Percentiles rank a stretch among this genome's conserved stretches.
Evolutionary conservation across 1,139 yeast genomes (phyloP).

Genomic region (Pichia cactophila): DNA sequence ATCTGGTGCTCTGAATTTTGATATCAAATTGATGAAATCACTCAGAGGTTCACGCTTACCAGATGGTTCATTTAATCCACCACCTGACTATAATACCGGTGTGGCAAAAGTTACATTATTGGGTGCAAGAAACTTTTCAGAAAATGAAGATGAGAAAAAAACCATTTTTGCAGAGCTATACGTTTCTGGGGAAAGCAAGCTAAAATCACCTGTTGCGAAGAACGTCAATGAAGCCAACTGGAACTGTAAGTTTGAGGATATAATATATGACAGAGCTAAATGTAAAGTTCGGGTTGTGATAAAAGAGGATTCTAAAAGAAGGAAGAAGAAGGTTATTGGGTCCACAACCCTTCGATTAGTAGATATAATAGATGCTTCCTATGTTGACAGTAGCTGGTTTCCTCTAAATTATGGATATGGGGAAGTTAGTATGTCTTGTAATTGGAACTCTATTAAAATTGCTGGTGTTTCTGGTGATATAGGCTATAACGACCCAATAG

Average conservation of each 20-base stretch:
- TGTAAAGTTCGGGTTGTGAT: constrained; percentile 59
- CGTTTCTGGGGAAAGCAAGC: constrained; percentile 51
- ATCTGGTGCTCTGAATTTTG: constrained; percentile 67
- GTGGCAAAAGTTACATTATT: constrained; percentile 53
- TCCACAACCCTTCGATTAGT: constrained; percentile 58
- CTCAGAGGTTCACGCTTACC: constrained; percentile 67
- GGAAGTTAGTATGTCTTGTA: constrained; percentile 57
- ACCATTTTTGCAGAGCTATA: constrained; percentile 67
- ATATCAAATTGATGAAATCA: constrained; percentile 71
- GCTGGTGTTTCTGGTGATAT: constrained; percentile 54
- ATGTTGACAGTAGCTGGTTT: constrained; percentile 72
- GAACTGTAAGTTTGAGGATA: constrained; percentile 59
- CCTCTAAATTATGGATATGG: constrained; percentile 59
- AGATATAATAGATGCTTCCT: constrained; percentile 68
- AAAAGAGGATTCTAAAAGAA: constrained; percentile 39
- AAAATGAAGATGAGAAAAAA: constrained; percentile 32
- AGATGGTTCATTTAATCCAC: constrained; percentile 80
- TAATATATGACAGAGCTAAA: constrained; percentile 67
- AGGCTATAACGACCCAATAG: constrained; percentile 88
- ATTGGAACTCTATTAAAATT: constrained; percentile 83
- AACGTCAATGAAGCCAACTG: constrained; percentile 63
- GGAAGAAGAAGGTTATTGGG: constrained; percentile 50
- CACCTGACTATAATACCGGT: constrained; percentile 93
- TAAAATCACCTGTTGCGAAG: constrained; percentile 52
- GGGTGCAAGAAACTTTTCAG: constrained; percentile 44